Evolutionary conservation across 2,329 filamentous ascomycete species (phyloP).

Genomic region (Juglanconis sp.): DNA sequence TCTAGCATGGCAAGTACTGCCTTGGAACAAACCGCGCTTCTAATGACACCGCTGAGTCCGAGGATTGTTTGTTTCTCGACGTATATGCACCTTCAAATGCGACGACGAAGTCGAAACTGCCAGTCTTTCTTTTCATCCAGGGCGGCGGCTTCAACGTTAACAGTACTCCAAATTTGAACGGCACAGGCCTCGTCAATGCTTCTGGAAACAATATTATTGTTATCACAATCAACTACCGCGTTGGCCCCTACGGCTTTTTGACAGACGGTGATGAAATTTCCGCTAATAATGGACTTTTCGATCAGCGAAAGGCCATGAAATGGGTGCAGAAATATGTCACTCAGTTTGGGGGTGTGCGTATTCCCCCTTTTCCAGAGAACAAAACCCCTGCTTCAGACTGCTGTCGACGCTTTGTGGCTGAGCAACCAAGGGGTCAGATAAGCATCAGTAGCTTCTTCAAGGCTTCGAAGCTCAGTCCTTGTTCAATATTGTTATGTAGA

Average conservation of each 20-base stretch:
- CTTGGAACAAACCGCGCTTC: conserved; percentile 27
- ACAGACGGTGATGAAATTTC: conserved; percentile 54
- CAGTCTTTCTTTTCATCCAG: conserved; percentile 36
- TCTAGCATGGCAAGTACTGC: conserved; percentile 25
- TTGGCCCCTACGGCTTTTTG: conserved; percentile 72
- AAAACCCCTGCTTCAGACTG: too few species aligned
- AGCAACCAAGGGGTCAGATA: too few species aligned
- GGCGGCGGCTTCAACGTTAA: conserved; percentile 53
- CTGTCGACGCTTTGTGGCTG: too few species aligned
- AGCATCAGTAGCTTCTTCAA: too few species aligned
- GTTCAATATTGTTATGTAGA: not conserved
- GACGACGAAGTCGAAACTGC: conserved; percentile 31
- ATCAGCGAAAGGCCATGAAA: conserved; percentile 65
- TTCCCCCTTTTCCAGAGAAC: not conserved
- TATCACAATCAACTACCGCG: conserved; percentile 73
- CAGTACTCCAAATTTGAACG: conserved; percentile 49
- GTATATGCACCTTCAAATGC: conserved; percentile 58
- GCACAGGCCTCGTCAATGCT: conserved; percentile 54
- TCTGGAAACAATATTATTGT: conserved; percentile 60
- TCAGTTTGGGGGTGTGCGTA: conserved; percentile 57
- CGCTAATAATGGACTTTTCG: conserved; percentile 67
- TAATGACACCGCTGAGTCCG: conserved; percentile 34
- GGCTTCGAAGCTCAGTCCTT: not conserved
- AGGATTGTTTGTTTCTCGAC: conserved; percentile 70
- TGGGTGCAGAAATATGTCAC: conserved; percentile 68